Evolutionary conservation across 179 eudicot species (phyloP), one percentile per base, ranked within the genome.

Genomic region (Silene vulgaris): DNA sequence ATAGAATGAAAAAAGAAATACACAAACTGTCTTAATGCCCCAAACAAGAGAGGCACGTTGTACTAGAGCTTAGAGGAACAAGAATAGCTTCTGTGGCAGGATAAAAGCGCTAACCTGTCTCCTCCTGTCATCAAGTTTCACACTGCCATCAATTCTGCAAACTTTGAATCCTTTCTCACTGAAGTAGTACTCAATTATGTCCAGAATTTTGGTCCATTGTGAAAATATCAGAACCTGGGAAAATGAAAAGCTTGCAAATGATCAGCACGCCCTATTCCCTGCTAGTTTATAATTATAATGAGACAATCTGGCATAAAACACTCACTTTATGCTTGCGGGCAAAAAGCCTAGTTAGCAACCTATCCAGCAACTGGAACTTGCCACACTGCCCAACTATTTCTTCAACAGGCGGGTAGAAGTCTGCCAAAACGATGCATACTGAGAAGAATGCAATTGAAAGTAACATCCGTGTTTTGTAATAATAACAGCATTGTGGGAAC

Each of bases 61-160:
- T 21, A 0, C 16, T 23, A 61, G 65, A 20, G 65, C 29, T 61
- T 65, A 29, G 40, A 48, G 54, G 12, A 13, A 3, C 43, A 32
- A 32, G 0, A 65, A 14, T 14, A 66, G 19, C 23, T 16, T 66
- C 14, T 2, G 43, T 65, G 17, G 71, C 23, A 32, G 26, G 30
- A 69, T 20, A 9, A 69, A 43, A 19, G 50, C 56, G 69, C 75
- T 50, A 65, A 90, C 97, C 96, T 95, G 99, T 76, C 83, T 82
- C 85, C 30, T 86, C 84, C 99, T 88, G 6, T 93, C 99, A 37
- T 84, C 92, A 78, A 93, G 88, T 81, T 84, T 96, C 81, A 96
- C 97, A 74, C 30, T 20, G 50, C 99, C 99, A 81, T 96, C 99
- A 81, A 96, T 96, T 82, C 99, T 86, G 85, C 99, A 96, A 56